Evolutionary conservation across 331 rosid genomes (phyloP).

Genomic region (Acacia pycnantha): DNA sequence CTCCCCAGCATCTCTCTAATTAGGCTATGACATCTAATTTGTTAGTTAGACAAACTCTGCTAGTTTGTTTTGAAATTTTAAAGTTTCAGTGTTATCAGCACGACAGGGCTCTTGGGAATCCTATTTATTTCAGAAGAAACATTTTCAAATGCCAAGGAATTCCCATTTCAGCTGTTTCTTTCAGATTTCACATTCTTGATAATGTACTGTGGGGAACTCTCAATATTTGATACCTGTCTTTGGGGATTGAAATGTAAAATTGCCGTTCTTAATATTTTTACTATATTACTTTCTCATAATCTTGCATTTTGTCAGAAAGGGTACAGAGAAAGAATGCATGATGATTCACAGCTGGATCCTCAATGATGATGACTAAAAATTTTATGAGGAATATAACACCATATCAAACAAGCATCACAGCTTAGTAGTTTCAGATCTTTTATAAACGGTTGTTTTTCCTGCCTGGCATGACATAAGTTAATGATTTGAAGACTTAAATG

Average conservation of each 20-base stretch:
- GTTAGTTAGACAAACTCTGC: neutral
- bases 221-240: neutral
- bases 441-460: neutral
- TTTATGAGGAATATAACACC: neutral
- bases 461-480: neutral
- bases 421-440: slow-evolving; percentile 14
- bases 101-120: neutral
- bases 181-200: slow-evolving; percentile 3
- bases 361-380: neutral
- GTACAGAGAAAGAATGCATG: neutral
- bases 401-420: slow-evolving; percentile 7
- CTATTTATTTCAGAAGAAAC: neutral
- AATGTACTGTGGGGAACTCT: neutral
- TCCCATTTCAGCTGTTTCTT: neutral
- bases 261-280: neutral
- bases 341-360: neutral
- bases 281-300: neutral
- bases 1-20: neutral
- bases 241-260: neutral
- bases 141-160: neutral
- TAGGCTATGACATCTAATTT: neutral
- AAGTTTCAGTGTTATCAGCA: neutral
- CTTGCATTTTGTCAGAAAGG: neutral
- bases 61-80: neutral
- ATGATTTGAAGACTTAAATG: slow-evolving; percentile 2